These are phyloP conservation scores for Talaromyces ruber DNA, from an alignment of 495 filamentous ascomycete genomes.

Conservation along the genomic window DNA sequence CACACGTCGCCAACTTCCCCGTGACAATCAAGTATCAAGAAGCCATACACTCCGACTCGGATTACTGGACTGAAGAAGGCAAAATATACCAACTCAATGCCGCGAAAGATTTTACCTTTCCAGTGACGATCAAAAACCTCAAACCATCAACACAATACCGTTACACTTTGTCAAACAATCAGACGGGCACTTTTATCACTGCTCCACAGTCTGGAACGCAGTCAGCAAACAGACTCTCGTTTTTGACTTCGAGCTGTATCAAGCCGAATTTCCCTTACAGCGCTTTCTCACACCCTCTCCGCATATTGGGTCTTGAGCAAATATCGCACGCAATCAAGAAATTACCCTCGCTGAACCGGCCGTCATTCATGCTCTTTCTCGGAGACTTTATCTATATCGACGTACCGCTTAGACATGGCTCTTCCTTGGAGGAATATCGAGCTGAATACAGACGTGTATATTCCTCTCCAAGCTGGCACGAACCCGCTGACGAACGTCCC, in stretches of 20 bases:
- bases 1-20: slow-evolving; percentile 63
- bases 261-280: slow-evolving; percentile 86
- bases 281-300: slow-evolving; percentile 68
- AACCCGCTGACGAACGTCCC: slow-evolving; percentile 33
- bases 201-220: slow-evolving; percentile 55
- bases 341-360: slow-evolving; percentile 48
- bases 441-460: slow-evolving; percentile 91
- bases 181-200: slow-evolving; percentile 68
- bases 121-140: slow-evolving; percentile 47
- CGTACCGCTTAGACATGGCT: slow-evolving; percentile 72
- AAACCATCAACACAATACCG: slow-evolving; percentile 61
- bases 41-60: slow-evolving; percentile 11
- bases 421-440: slow-evolving; percentile 64
- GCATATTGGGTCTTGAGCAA: slow-evolving; percentile 68
- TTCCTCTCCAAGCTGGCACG: slow-evolving; percentile 79
- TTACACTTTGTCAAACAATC: slow-evolving; percentile 76
- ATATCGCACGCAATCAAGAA: slow-evolving; percentile 48
- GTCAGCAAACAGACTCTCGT: slow-evolving; percentile 64
- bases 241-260: slow-evolving; percentile 85
- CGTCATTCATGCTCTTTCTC: slow-evolving; percentile 91
- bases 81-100: slow-evolving; percentile 55
- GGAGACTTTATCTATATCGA: slow-evolving; percentile 99
- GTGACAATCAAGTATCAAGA: slow-evolving; percentile 57
- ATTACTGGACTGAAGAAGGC: slow-evolving; percentile 58
- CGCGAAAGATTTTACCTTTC: slow-evolving; percentile 72